These are phyloP conservation scores for Zea mays DNA, from an alignment of 176 grass and related monocot genomes.

Conservation along the genomic window DNA sequence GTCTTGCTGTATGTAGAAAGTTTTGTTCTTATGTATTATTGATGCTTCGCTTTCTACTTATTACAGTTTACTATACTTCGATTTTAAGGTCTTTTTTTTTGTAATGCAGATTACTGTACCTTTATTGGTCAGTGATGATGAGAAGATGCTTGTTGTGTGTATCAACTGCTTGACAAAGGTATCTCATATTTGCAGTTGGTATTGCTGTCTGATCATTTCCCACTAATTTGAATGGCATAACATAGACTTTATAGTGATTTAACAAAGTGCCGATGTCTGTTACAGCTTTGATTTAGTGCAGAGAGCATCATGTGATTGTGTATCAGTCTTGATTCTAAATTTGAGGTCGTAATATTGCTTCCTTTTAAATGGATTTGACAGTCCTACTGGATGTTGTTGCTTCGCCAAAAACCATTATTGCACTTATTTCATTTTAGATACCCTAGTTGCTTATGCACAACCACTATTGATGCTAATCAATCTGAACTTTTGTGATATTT, in stretches of 20 bases:
- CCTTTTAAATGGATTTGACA: not conserved
- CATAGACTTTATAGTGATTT: not conserved
- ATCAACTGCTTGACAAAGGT: slow-evolving; percentile 99
- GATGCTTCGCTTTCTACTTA: slow-evolving; percentile 20
- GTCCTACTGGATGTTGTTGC: not conserved
- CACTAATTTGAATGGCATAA: slow-evolving; percentile 5
- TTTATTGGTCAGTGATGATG: slow-evolving; percentile 89
- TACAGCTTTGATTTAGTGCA: slow-evolving; percentile 10
- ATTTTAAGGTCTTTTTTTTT: slow-evolving; percentile 34
- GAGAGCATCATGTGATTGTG: slow-evolving; percentile 10
- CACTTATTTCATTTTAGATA: not conserved
- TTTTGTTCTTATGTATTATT: slow-evolving; percentile 9
- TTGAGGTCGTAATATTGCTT: not conserved
- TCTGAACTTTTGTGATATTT: not conserved
- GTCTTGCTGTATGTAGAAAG: slow-evolving; percentile 69
- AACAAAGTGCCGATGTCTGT: not conserved
- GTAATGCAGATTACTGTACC: slow-evolving; percentile 81
- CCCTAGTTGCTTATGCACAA: not conserved
- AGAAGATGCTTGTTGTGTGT: slow-evolving; percentile 93
- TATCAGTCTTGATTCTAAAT: slow-evolving; percentile 3
- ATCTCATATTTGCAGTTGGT: slow-evolving; percentile 35
- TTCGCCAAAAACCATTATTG: not conserved
- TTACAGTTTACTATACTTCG: slow-evolving; percentile 23
- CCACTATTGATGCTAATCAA: not conserved
- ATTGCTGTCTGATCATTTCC: slow-evolving; percentile 1